Evolutionary conservation across 2,329 filamentous ascomycete species (phyloP), one percentile per base, ranked within the genome.

Genomic region (Trichoderma breve): DNA sequence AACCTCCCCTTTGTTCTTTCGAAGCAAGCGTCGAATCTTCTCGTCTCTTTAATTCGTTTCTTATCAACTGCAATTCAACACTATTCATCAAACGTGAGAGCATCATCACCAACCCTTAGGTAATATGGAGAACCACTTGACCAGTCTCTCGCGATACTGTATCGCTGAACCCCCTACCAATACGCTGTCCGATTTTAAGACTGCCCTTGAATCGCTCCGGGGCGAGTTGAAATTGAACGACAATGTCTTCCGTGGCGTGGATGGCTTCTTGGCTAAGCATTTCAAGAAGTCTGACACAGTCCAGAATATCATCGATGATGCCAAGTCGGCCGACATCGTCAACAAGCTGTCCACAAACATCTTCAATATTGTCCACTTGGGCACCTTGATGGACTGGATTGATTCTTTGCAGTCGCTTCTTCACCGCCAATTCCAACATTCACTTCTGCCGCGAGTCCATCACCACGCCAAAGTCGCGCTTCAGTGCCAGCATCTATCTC

Each of bases 271-370:
- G 18, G 43, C n/a, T n/a, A 51, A 51, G 9, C 21, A 51, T 21
- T 51, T 51, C 9, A 0, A 21, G n/a, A 21, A 51, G 43, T 3
- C n/a, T 1, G 0, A 1, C n/a, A 2, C 43, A 1, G 43, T 21
- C 9, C 0, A 21, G 7, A 3, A 51, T 21, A 21, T 8, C 9
- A 51, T 51, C 18, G 4, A 2, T 1, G 43, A 12, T 0, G n/a
- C 43, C 43, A 51, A 51, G n/a, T 3, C 2, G 43, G n/a, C n/a
- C 43, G 18, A 51, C 5, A 6, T 4, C n/a, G 4, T 4, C n/a
- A 1, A 18, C 15, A 12, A 51, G 43, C n/a, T 51, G 43, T 51
- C n/a, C 4, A 3, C 9, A 51, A 0, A 21, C 43, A 5, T 51
- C 43, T 21, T 3, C n/a, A 21, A 51, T 12, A 21, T 51, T 12